Evolutionary conservation across 2,329 filamentous ascomycete genomes (phyloP).

Genomic region (Hymenoscyphus infarciens): DNA sequence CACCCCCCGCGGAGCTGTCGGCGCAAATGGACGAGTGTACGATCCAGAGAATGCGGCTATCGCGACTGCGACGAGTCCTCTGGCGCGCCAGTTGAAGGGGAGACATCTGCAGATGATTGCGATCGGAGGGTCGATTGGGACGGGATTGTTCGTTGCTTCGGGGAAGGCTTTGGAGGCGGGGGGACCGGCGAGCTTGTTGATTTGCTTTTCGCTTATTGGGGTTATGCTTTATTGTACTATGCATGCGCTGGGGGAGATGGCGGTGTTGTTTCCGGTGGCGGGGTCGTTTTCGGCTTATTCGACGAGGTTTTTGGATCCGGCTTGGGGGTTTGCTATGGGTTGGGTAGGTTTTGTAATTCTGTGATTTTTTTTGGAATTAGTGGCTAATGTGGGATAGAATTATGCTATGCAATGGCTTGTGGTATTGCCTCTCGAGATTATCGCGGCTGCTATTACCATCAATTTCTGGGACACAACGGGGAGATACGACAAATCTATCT

Average conservation of each 20-base stretch:
- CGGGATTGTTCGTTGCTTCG: constrained; percentile 83
- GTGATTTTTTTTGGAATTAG: background rate
- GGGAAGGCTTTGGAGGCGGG: constrained; percentile 67
- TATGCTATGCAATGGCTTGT: constrained; percentile 88
- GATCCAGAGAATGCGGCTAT: constrained; percentile 60
- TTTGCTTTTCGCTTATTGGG: constrained; percentile 77
- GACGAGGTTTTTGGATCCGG: constrained; percentile 86
- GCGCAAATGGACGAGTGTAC: constrained; percentile 41
- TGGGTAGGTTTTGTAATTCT: constrained; percentile 47
- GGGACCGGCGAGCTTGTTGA: constrained; percentile 72
- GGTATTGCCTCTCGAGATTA: constrained; percentile 79
- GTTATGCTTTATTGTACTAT: constrained; percentile 89
- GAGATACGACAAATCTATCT: constrained; percentile 63
- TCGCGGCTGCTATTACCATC: constrained; percentile 81
- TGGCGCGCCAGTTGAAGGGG: constrained; percentile 75
- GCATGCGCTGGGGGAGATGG: constrained; percentile 87
- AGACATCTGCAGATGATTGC: constrained; percentile 97
- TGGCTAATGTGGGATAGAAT: constrained; percentile 39
- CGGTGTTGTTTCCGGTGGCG: constrained; percentile 84
- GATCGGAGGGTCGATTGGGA: constrained; percentile 87
- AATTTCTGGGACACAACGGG: constrained; percentile 66
- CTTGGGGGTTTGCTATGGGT: constrained; percentile 93
- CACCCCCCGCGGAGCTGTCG: constrained; percentile 40
- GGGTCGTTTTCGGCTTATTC: constrained; percentile 92
- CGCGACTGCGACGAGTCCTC: constrained; percentile 67